Conservation (phyloP, 2,329 filamentous ascomycete genomes). For the Drechslerella coelobrocha region DNA sequence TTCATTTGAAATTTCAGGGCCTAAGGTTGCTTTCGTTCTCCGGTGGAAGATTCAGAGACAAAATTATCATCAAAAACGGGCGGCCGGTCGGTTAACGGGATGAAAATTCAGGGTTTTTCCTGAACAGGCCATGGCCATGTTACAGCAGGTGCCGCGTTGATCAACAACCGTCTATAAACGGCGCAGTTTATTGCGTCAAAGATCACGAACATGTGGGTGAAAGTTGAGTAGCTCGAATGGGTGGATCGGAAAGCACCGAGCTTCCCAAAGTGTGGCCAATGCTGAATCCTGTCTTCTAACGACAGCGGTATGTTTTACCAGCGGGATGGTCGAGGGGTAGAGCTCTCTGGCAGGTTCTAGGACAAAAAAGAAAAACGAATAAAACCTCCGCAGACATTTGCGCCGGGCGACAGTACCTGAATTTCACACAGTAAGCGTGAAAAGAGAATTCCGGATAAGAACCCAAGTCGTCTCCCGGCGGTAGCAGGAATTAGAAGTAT, state of each 20-base stretch:
- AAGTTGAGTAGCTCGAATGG: background rate
- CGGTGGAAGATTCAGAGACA: too few relatives aligned
- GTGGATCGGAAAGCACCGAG: constrained; percentile 39
- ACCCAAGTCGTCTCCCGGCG: constrained; percentile 30
- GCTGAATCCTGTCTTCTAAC: background rate
- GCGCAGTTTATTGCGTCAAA: constrained; percentile 42
- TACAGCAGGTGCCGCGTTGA: background rate
- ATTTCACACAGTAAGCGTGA: too few relatives aligned
- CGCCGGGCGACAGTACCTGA: constrained; percentile 7
- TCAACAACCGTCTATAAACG: background rate
- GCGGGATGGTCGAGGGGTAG: too few relatives aligned
- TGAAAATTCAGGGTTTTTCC: background rate
- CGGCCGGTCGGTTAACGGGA: background rate
- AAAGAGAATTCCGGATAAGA: constrained; percentile 7
- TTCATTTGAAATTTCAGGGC: too few relatives aligned
- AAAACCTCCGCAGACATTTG: background rate
- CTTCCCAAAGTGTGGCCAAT: constrained; percentile 30
- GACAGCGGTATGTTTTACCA: too few relatives aligned
- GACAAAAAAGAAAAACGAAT: background rate
- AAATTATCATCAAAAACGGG: background rate
- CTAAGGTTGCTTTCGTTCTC: too few relatives aligned
- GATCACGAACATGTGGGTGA: constrained; percentile 15
- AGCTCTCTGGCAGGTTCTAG: background rate
- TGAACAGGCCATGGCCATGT: too few relatives aligned
- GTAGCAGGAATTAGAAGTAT: too few relatives aligned